A percentile compares a stretch with the other conserved stretches of the same genome.
Conservation (phyloP, 2,329 filamentous ascomycete genomes). For the Talaromyces atroroseus region DNA sequence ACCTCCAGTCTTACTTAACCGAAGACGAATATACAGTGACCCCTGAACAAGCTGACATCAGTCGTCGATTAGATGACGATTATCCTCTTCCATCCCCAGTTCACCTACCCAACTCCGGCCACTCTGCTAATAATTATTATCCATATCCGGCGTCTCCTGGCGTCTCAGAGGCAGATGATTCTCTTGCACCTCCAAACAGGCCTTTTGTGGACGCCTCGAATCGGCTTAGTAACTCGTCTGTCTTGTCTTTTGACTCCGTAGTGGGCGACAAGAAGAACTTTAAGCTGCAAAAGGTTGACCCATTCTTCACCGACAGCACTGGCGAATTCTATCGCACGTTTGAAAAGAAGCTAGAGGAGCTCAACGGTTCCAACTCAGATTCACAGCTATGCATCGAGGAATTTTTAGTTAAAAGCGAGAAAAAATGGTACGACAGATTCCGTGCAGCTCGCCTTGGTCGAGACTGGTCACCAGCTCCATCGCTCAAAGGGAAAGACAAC, state of each 20-base stretch:
- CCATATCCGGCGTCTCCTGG: conserved; percentile 22
- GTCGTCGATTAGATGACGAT: conserved; percentile 21
- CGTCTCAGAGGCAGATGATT: conserved; percentile 28
- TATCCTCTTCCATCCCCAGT: conserved; percentile 11
- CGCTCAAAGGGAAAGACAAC: conserved; percentile 27
- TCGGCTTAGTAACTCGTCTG: conserved; percentile 39
- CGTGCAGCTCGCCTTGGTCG: conserved; percentile 55
- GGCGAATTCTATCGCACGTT: conserved; percentile 58
- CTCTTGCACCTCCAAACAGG: conserved; percentile 24
- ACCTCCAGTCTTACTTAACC: conserved; percentile 29
- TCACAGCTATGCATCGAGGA: conserved; percentile 59
- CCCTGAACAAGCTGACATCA: conserved; percentile 29
- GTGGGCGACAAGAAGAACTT: conserved; percentile 58
- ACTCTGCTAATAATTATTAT: background rate
- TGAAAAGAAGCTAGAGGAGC: conserved; percentile 50
- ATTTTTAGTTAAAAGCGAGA: conserved; percentile 60
- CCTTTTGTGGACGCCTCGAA: conserved; percentile 27
- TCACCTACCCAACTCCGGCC: background rate
- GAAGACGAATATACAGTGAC: conserved; percentile 38
- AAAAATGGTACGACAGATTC: conserved; percentile 60
- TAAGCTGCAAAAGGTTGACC: conserved; percentile 61
- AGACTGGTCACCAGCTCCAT: conserved; percentile 36
- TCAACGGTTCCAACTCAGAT: conserved; percentile 55
- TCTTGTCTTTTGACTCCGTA: conserved; percentile 52
- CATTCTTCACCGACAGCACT: conserved; percentile 61